Evolutionary conservation across 2,329 filamentous ascomycete species (phyloP).

Genomic region (Apiospora phragmitis): DNA sequence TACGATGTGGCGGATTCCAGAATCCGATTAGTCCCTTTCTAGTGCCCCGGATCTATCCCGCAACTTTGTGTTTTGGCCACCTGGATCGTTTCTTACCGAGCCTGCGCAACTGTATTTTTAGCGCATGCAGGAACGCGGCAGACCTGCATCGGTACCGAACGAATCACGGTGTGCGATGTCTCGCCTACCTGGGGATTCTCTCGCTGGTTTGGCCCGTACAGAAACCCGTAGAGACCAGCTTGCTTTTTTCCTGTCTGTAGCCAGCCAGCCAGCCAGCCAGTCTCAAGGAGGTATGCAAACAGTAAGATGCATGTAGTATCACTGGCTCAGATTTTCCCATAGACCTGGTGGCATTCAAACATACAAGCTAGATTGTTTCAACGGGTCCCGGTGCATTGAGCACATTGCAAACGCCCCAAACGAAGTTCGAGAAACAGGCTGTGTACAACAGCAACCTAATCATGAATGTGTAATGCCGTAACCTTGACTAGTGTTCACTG

Average conservation of each 20-base stretch:
- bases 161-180: not conserved
- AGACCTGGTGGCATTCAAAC: not conserved
- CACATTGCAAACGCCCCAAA: constrained; percentile 3
- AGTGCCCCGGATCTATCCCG: not conserved
- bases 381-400: not conserved
- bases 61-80: constrained; percentile 6
- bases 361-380: not conserved
- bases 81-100: not conserved
- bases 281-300: not conserved
- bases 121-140: constrained; percentile 5
- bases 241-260: not conserved
- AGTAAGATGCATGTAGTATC: not conserved
- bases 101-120: constrained; percentile 1
- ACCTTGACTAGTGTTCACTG: constrained; percentile 1
- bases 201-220: not conserved
- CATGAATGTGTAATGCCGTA: constrained; percentile 2
- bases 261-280: not conserved
- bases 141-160: not conserved
- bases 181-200: not conserved
- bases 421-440: not conserved
- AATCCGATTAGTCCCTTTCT: not conserved
- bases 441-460: not conserved
- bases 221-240: not conserved
- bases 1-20: not conserved
- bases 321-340: not conserved